phyloP scores from a whole-genome alignment of 495 filamentous ascomycete species.

The Thermothielavioides terrestris region DNA sequence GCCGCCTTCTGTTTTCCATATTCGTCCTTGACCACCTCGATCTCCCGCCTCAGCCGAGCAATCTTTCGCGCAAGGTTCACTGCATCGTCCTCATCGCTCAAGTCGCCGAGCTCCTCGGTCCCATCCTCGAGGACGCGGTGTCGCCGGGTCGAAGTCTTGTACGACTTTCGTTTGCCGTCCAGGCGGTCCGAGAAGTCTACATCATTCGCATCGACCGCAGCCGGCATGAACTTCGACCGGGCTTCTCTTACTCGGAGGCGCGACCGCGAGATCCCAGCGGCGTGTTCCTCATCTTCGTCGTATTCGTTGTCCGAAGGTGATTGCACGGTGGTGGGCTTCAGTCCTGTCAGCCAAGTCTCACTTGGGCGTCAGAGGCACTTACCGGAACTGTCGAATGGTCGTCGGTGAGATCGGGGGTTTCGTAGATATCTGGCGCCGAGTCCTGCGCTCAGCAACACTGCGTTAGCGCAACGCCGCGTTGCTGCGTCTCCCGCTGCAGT shows the following conservation, averaged over 20 bases:
- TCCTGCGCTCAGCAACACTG: constrained; percentile 46
- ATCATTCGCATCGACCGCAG: constrained; percentile 62
- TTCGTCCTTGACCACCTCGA: constrained; percentile 68
- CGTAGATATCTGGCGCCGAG: constrained; percentile 85
- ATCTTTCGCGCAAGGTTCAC: constrained; percentile 68
- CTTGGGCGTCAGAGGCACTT: constrained; percentile 17
- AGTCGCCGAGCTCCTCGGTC: constrained; percentile 55
- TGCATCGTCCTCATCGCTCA: constrained; percentile 52
- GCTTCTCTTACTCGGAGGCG: constrained; percentile 67
- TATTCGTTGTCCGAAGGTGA: constrained; percentile 59
- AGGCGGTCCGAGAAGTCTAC: constrained; percentile 81
- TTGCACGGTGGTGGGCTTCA: constrained; percentile 54
- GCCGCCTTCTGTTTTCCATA: constrained; percentile 44
- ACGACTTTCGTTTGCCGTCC: constrained; percentile 66
- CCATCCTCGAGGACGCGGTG: constrained; percentile 51
- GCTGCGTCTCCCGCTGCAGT: constrained; percentile 10
- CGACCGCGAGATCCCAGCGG: constrained; percentile 62
- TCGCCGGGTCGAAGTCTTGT: constrained; percentile 60
- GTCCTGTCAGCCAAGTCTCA: constrained; percentile 13
- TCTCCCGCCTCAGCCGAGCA: constrained; percentile 66
- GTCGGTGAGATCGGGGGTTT: constrained; percentile 84
- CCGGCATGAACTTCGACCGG: constrained; percentile 66
- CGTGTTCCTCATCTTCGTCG: constrained; percentile 52
- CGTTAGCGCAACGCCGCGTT: constrained; percentile 5
- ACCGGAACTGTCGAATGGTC: constrained; percentile 79